Evolutionary conservation across 2,329 filamentous ascomycete species (phyloP).

Genomic region (Paecilomyces sp.): DNA sequence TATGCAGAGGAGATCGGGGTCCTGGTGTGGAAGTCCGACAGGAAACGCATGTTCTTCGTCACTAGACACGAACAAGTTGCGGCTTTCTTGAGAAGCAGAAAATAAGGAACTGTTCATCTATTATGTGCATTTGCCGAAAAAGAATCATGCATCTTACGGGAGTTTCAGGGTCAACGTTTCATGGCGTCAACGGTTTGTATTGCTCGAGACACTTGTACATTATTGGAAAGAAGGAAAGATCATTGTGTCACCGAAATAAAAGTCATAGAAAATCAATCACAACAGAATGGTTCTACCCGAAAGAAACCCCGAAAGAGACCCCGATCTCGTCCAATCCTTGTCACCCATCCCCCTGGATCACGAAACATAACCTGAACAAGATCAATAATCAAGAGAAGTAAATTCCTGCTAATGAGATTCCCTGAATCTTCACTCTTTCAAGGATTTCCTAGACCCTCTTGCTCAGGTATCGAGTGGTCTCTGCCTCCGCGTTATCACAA

Average conservation of each 20-base stretch:
- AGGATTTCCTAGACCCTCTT: neutral
- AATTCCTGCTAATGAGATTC: neutral
- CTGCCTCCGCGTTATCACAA: neutral
- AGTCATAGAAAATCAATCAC: neutral
- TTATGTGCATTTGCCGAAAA: neutral
- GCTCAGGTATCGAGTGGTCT: neutral
- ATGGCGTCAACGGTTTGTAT: neutral
- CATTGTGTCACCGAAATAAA: neutral
- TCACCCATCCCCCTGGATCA: neutral
- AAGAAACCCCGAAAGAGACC: neutral
- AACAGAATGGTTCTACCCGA: neutral
- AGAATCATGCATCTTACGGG: neutral
- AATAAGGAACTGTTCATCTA: slow-evolving; percentile 3
- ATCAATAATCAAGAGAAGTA: neutral
- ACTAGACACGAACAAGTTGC: slow-evolving; percentile 83
- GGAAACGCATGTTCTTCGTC: slow-evolving; percentile 80
- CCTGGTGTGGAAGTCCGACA: slow-evolving; percentile 76
- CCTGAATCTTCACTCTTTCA: neutral
- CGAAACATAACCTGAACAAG: neutral
- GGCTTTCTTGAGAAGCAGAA: slow-evolving; percentile 65
- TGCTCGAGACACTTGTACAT: neutral
- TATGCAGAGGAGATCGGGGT: slow-evolving; percentile 90
- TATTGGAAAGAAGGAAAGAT: neutral
- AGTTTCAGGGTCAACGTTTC: neutral
- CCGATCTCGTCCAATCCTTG: neutral